Evolutionary conservation across 495 filamentous ascomycete genomes (phyloP), one percentile per base, ranked within the genome.

Genomic region (Penicillium waksmanii): DNA sequence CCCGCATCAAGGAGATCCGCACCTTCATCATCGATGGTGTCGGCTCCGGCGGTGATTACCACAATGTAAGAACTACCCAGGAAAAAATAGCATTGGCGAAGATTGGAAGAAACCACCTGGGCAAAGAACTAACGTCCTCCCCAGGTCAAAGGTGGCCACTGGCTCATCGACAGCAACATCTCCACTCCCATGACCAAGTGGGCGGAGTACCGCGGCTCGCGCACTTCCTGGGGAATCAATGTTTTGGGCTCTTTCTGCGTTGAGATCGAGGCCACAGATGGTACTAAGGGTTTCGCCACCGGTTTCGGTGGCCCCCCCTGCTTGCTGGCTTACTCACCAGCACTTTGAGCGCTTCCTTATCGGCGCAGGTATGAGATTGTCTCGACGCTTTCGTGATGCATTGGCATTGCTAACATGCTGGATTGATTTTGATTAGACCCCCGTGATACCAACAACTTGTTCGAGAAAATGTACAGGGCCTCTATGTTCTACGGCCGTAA

Each of bases 401-500:
- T 19, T 19, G 17, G 2, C 7, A 5, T 44, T 5, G 42, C 42
- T 44, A 44, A 44, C 42, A 19, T 0, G 33, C 35, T 56, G 52
- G 50, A 43, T 53, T 58, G 25, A 18, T 19, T 1, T 53, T 33
- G 35, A 33, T 23, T 58, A 80, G 93, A 97, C 72, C 93, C 93
- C 1, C 85, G 93, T 49, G 89, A 96, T 66, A 92, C 89, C 53
- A 96, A 94, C 70, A 82, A 88, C 61, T 79, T 96, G 5, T 96
- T 95, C 72, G 93, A 97, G 73, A 91, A 95, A 73, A 96, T 97
- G 93, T 97, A 96, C 77, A 87, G 92, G 34, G 91, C 84, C 11
- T 93, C 91, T 38, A 94, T 96, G 88, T 97, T 96, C 82, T 96
- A 97, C 69, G 93, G 93, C 49, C 86, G 93, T 57, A 97, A 96